Percentiles rank a stretch among this genome's conserved stretches.
Evolutionary conservation across 139 green algal genomes (phyloP).

Genomic region (Tetradesmus lagerheimii): DNA sequence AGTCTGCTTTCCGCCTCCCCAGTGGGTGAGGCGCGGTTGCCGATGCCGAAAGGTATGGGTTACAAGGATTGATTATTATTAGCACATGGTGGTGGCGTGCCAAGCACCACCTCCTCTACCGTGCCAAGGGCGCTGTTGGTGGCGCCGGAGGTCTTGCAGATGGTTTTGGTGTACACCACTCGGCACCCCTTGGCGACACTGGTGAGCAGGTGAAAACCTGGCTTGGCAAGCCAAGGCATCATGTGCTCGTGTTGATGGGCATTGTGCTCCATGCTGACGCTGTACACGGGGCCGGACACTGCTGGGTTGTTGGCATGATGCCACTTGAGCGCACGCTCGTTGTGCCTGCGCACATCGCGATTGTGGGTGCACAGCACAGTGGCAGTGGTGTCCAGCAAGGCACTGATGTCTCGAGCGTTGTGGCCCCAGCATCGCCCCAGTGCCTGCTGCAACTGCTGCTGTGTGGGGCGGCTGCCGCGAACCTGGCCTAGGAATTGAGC

Average conservation of each 20-base stretch:
- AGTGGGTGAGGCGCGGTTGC: too few species aligned
- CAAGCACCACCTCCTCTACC: neutral
- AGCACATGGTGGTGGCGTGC: too few species aligned
- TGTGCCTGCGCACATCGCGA: neutral
- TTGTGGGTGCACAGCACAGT: conserved; percentile 31
- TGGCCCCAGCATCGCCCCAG: neutral
- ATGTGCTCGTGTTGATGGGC: neutral
- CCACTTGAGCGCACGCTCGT: too few species aligned
- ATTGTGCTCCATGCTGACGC: neutral
- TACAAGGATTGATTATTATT: too few species aligned
- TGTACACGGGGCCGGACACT: too few species aligned
- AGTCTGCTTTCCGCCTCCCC: too few species aligned
- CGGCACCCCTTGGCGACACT: neutral
- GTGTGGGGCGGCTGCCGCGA: neutral
- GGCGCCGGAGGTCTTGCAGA: too few species aligned
- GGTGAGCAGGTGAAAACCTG: neutral
- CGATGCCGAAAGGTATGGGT: too few species aligned
- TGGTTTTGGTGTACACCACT: neutral
- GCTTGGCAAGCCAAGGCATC: neutral
- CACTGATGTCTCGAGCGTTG: neutral
- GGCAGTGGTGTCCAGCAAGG: neutral
- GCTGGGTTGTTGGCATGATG: too few species aligned
- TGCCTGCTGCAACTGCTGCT: neutral
- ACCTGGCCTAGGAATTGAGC: conserved; percentile 4
- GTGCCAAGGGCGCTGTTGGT: too few species aligned